Evolutionary conservation across 1,284 basidiomycete genomes (phyloP).

Genomic region (Sporisorium graminicola): DNA sequence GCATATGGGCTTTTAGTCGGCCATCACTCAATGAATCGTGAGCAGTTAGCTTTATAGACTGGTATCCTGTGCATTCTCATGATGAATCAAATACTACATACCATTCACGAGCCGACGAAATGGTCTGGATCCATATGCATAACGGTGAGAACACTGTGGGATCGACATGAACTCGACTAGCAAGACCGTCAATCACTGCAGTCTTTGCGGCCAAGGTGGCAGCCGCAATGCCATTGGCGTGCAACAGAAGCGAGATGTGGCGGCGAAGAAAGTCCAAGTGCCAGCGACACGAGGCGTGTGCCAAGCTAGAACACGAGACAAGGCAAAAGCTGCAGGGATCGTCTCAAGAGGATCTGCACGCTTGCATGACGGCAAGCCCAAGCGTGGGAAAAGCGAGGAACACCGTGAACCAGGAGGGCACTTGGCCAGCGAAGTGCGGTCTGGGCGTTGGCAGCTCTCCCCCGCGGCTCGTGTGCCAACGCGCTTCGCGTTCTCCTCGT

Average conservation of each 20-base stretch:
- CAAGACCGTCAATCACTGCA: not conserved
- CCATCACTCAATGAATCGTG: too few relatives aligned
- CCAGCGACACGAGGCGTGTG: not conserved
- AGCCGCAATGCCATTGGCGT: not conserved
- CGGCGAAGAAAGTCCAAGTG: not conserved
- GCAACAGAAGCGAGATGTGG: not conserved
- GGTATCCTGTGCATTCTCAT: too few relatives aligned
- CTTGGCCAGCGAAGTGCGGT: not conserved
- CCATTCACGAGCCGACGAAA: too few relatives aligned
- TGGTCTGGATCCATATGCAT: too few relatives aligned
- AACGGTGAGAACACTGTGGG: too few relatives aligned
- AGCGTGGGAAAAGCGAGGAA: conserved; percentile 8
- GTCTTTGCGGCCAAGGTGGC: not conserved
- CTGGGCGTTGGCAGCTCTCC: not conserved
- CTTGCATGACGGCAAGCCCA: conserved; percentile 10
- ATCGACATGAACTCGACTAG: too few relatives aligned
- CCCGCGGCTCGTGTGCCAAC: conserved; percentile 1
- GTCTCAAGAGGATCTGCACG: conserved; percentile 22
- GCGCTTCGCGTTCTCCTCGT: conserved; percentile 11
- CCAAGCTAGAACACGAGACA: not conserved
- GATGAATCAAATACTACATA: too few relatives aligned
- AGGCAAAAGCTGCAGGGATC: conserved; percentile 6
- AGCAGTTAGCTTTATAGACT: too few relatives aligned
- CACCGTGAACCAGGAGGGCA: not conserved
- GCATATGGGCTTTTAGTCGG: conserved; percentile 41